Evolutionary conservation across 2,329 filamentous ascomycete species (phyloP).

Genomic region (Arachnomyces sp.): DNA sequence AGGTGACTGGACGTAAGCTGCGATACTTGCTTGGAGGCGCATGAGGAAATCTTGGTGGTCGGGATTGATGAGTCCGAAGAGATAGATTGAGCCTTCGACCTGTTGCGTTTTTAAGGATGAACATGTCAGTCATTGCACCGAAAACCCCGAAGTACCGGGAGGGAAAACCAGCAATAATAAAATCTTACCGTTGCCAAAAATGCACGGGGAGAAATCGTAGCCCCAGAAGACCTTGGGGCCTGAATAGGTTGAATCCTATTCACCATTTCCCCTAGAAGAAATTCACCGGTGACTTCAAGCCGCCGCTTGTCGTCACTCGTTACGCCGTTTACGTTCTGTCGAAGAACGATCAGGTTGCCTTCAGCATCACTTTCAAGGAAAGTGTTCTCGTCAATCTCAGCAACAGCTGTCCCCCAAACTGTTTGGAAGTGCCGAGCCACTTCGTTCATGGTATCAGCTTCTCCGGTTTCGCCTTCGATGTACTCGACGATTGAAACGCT

Average conservation of each 20-base stretch:
- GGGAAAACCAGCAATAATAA: background rate
- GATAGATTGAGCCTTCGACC: slow-evolving; percentile 86
- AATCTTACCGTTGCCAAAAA: slow-evolving; percentile 82
- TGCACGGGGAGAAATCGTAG: slow-evolving; percentile 69
- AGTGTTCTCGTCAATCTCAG: slow-evolving; percentile 61
- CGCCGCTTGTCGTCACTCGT: slow-evolving; percentile 64
- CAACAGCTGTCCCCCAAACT: slow-evolving; percentile 73
- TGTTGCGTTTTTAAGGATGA: slow-evolving; percentile 27
- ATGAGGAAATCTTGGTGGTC: slow-evolving; percentile 72
- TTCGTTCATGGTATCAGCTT: slow-evolving; percentile 61
- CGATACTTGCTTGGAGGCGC: slow-evolving; percentile 66
- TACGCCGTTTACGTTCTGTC: slow-evolving; percentile 63
- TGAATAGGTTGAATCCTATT: slow-evolving; percentile 75
- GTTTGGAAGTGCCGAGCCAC: slow-evolving; percentile 73
- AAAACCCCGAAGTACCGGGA: slow-evolving; percentile 1
- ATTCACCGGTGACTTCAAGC: slow-evolving; percentile 68
- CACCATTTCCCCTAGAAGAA: slow-evolving; percentile 85
- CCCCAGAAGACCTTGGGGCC: slow-evolving; percentile 56
- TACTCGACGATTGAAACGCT: slow-evolving; percentile 75
- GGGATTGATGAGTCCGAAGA: slow-evolving; percentile 72
- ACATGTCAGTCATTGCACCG: background rate
- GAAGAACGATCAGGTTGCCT: slow-evolving; percentile 78
- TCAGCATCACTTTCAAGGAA: slow-evolving; percentile 82
- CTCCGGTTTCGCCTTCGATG: slow-evolving; percentile 48
- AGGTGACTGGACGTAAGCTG: slow-evolving; percentile 57